phyloP scores from a whole-genome alignment of 75 land plant species.

The Picea glauca region DNA sequence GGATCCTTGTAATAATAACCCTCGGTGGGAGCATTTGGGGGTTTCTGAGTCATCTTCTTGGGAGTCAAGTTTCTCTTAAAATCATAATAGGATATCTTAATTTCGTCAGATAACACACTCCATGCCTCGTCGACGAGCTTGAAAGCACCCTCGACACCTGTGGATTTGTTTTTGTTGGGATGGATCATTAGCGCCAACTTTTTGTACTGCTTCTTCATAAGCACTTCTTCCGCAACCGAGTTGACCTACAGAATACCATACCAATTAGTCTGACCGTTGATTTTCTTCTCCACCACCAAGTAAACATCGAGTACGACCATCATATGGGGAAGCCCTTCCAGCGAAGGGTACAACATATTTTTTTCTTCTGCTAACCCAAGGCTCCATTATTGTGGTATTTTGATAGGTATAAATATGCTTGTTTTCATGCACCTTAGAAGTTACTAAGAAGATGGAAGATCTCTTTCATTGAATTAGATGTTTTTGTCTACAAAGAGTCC shows the following conservation, averaged over 20 bases:
- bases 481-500: no score
- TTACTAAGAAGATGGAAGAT: no score
- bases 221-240: conserved; percentile 53
- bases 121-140: conserved; percentile 80
- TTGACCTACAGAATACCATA: conserved; percentile 43
- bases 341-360: conserved; percentile 42
- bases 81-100: conserved; percentile 24
- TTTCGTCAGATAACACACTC: conserved; percentile 66
- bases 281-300: conserved; percentile 43
- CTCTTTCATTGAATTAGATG: no score
- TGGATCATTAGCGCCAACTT: conserved; percentile 81
- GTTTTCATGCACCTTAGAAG: no score
- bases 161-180: conserved; percentile 46
- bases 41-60: no score
- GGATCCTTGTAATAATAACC: no score
- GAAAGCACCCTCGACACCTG: background rate
- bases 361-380: no score
- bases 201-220: conserved; percentile 77
- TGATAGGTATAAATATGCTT: no score
- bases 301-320: conserved; percentile 44
- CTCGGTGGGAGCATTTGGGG: no score
- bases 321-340: conserved; percentile 26
- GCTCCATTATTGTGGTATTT: no score
- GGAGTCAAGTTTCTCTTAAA: background rate
- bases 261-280: conserved; percentile 25